Evolutionary conservation across 2,329 filamentous ascomycete genomes (phyloP).

Genomic region (Orbilia brochopaga): DNA sequence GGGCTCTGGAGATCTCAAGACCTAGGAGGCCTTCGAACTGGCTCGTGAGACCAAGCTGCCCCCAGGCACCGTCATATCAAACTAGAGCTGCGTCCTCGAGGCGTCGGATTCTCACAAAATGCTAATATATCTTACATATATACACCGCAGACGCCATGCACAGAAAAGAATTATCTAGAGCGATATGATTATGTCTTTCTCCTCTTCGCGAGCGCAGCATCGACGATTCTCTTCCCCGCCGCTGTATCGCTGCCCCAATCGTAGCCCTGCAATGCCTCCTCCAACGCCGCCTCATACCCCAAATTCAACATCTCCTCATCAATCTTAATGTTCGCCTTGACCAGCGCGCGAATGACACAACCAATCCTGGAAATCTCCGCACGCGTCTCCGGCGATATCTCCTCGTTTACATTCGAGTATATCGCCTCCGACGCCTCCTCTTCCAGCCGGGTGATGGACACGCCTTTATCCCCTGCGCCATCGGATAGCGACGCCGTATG

Average conservation of each 20-base stretch:
- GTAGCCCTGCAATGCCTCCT: constrained; percentile 58
- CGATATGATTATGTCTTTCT: constrained; percentile 11
- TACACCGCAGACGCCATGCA: neutral
- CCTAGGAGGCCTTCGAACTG: too few species aligned
- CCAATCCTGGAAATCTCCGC: constrained; percentile 85
- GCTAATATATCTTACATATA: neutral
- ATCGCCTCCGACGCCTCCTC: constrained; percentile 83
- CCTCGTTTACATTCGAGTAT: constrained; percentile 94
- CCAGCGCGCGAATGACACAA: constrained; percentile 79
- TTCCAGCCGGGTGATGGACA: constrained; percentile 80
- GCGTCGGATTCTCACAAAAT: too few species aligned
- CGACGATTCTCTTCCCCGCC: constrained; percentile 58
- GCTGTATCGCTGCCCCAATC: constrained; percentile 39
- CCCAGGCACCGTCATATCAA: too few species aligned
- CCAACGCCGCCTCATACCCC: constrained; percentile 81
- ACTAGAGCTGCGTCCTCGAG: too few species aligned
- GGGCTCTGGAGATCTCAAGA: too few species aligned
- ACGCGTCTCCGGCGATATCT: constrained; percentile 76
- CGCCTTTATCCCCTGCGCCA: constrained; percentile 61
- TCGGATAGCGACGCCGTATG: constrained; percentile 64
- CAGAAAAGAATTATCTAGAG: neutral
- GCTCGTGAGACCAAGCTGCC: too few species aligned
- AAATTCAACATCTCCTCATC: constrained; percentile 87
- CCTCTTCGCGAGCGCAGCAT: constrained; percentile 52
- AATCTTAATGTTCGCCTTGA: constrained; percentile 80